Evolutionary conservation across 208 protist genomes (phyloP).

Genomic region (Phytomonas sp.): DNA sequence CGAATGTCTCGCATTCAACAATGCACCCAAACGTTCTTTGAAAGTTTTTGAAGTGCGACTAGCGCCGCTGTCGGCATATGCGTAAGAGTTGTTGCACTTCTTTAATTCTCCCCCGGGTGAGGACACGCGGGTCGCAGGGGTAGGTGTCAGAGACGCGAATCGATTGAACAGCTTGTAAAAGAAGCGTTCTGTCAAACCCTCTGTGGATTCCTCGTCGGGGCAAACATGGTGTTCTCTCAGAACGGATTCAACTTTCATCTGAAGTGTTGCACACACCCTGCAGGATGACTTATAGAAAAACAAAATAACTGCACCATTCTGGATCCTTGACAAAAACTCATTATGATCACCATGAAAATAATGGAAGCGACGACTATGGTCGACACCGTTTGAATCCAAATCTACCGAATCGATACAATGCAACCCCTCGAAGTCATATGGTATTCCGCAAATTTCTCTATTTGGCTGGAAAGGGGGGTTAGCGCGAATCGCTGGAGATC

Average conservation of each 20-base stretch:
- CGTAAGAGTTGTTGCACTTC: neutral
- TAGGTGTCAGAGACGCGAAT: neutral
- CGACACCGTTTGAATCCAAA: neutral
- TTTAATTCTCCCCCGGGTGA: neutral
- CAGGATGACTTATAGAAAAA: constrained; percentile 78
- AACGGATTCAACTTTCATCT: constrained; percentile 28
- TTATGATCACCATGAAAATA: neutral
- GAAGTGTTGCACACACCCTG: constrained; percentile 47
- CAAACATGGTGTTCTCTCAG: constrained; percentile 15
- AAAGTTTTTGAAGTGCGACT: neutral
- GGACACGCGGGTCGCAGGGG: neutral
- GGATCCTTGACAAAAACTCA: neutral
- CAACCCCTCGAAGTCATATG: neutral
- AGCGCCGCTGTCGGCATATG: neutral
- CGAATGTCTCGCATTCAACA: neutral
- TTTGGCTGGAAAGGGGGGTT: neutral
- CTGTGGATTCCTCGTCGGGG: neutral
- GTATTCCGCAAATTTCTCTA: neutral
- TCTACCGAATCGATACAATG: neutral
- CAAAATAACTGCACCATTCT: constrained; percentile 26
- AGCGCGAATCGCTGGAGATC: neutral
- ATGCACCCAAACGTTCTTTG: neutral
- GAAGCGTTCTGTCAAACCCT: neutral
- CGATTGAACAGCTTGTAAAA: neutral
- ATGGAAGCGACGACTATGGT: neutral